Evolutionary conservation across 345 rosid genomes (phyloP).

Genomic region (Eucalyptus tenuipes): DNA sequence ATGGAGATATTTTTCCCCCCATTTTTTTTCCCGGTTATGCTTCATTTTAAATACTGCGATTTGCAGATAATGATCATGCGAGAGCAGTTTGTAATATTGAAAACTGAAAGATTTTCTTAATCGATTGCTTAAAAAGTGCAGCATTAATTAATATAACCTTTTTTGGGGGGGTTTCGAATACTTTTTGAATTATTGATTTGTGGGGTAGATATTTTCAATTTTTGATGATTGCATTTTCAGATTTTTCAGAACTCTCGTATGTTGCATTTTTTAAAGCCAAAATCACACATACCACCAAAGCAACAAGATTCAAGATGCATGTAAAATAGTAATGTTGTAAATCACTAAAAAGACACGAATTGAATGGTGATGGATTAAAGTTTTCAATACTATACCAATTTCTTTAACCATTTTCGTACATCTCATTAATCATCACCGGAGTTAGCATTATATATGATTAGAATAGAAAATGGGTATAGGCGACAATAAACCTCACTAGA

Average conservation of each 20-base stretch:
- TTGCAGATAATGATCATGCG: background rate
- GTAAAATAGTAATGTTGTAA: background rate
- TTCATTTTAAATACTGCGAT: background rate
- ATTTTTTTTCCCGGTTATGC: background rate
- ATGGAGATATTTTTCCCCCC: background rate
- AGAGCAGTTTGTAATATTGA: too few species aligned
- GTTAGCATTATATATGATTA: background rate
- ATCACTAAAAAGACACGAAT: background rate
- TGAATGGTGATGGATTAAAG: background rate
- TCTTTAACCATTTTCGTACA: rapidly evolving
- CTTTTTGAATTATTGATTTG: background rate
- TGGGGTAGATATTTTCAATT: background rate
- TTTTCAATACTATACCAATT: background rate
- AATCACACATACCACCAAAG: background rate
- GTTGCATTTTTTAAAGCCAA: too few species aligned
- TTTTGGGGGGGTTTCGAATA: background rate
- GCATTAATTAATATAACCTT: background rate
- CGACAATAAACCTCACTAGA: rapidly evolving
- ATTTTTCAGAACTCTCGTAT: background rate
- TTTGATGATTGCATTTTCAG: background rate
- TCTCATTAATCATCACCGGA: background rate
- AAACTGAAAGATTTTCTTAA: background rate
- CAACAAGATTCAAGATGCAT: background rate
- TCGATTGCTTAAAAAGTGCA: background rate
- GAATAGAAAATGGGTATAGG: background rate